Conservation (phyloP, 202 grass and related monocot genomes). For the Dendrocalamus latiflorus region DNA sequence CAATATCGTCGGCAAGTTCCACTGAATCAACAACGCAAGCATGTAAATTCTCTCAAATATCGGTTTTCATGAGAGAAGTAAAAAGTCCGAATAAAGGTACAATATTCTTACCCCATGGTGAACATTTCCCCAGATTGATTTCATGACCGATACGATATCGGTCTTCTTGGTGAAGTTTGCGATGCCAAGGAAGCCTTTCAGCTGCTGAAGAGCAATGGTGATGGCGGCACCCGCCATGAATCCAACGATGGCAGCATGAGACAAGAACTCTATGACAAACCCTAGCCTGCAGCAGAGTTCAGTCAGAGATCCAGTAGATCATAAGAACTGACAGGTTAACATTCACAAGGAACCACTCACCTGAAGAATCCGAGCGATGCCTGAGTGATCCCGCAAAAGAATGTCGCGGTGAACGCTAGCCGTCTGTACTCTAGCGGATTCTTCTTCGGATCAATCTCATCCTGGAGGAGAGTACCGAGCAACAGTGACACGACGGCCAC, state of each 20-base stretch:
- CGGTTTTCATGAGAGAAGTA: background rate
- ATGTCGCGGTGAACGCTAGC: slow-evolving; percentile 87
- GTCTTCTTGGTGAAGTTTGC: slow-evolving; percentile 49
- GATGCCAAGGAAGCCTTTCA: slow-evolving; percentile 79
- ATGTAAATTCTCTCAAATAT: background rate
- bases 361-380: slow-evolving; percentile 65
- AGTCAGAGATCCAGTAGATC: background rate
- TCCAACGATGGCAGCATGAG: slow-evolving; percentile 74
- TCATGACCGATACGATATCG: slow-evolving; percentile 73
- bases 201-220: slow-evolving; percentile 78
- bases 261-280: slow-evolving; percentile 80
- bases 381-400: slow-evolving; percentile 79
- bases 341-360: background rate
- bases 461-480: too few species aligned
- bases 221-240: slow-evolving; percentile 78
- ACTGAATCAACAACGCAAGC: slow-evolving; percentile 39
- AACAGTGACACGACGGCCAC: too few species aligned
- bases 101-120: slow-evolving; percentile 61
- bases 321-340: background rate
- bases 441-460: too few species aligned
- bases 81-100: background rate
- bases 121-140: slow-evolving; percentile 60
- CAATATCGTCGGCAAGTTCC: slow-evolving; percentile 86
- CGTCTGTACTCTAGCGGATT: too few species aligned
- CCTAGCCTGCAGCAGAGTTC: slow-evolving; percentile 48